Percentiles rank a stretch among this genome's conserved stretches.
Conservation (phyloP, 306 rosid species). For the Crotalaria pallida region DNA sequence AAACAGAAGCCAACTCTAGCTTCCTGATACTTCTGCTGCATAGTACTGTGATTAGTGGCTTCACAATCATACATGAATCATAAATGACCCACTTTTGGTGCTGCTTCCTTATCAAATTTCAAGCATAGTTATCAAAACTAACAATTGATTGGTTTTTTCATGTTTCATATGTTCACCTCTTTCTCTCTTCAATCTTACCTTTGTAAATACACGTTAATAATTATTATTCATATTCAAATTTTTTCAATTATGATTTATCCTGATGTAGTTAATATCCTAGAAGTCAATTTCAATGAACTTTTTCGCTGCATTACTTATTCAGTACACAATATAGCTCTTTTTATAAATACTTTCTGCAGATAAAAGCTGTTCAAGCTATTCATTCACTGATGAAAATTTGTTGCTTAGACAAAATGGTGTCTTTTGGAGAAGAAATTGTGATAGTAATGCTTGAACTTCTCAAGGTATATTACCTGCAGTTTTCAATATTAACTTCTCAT, state of each 20-base stretch:
- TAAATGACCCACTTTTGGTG: neutral
- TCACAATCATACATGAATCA: neutral
- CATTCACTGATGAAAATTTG: neutral
- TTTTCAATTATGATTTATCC: neutral
- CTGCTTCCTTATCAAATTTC: neutral
- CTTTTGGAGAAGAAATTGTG: neutral
- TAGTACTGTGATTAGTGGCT: neutral
- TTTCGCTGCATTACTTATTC: neutral
- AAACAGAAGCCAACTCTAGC: neutral
- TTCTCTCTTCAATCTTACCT: neutral
- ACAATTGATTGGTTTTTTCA: no score
- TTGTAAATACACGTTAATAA: neutral
- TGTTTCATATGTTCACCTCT: neutral
- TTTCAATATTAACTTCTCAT: neutral
- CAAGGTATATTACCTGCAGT: constrained; percentile 10
- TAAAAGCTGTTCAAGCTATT: neutral
- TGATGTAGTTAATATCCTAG: neutral
- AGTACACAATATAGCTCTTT: no score
- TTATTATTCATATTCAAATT: neutral
- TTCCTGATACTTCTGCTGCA: neutral
- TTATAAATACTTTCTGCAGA: no score
- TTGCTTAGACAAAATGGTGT: neutral
- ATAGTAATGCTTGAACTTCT: constrained; percentile 1
- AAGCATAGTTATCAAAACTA: neutral
- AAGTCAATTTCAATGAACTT: neutral